phyloP scores from a whole-genome alignment of 1,139 yeast genomes.

The Pichia sp. region DNA sequence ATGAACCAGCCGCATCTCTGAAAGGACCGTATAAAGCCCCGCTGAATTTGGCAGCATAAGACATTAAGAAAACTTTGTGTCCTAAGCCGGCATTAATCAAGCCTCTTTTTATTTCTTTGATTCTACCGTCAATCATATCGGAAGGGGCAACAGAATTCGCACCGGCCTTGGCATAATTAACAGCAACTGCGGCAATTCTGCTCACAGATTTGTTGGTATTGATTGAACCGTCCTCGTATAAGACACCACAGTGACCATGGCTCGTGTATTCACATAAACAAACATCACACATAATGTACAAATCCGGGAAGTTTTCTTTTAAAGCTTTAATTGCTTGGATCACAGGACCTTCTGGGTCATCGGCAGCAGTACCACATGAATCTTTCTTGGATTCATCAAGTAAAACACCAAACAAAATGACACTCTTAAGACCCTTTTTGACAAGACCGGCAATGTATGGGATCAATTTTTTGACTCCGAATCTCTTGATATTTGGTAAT shows the following conservation, averaged over 20 bases:
- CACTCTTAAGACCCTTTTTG: conserved; percentile 75
- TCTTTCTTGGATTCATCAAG: conserved; percentile 70
- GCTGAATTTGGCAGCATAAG: conserved; percentile 89
- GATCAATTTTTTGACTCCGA: conserved; percentile 72
- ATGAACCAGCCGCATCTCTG: conserved; percentile 93
- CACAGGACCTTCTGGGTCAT: conserved; percentile 95
- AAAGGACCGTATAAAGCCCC: conserved; percentile 95
- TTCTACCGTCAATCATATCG: conserved; percentile 96
- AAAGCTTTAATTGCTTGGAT: conserved; percentile 67
- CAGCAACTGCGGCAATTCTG: conserved; percentile 91
- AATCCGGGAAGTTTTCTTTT: conserved; percentile 59
- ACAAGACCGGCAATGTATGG: conserved; percentile 67
- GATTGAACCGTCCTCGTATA: conserved; percentile 78
- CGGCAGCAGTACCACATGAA: conserved; percentile 80
- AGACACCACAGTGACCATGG: conserved; percentile 95
- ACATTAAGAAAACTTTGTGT: conserved; percentile 82
- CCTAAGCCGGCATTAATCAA: conserved; percentile 78
- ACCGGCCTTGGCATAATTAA: conserved; percentile 91
- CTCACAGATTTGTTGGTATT: conserved; percentile 68
- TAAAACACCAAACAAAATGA: conserved; percentile 89
- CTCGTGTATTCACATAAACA: conserved; percentile 94
- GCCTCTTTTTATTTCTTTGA: conserved; percentile 80
- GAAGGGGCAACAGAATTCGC: conserved; percentile 96
- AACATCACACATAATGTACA: conserved; percentile 88
- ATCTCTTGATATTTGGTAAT: conserved; percentile 81